phyloP scores from a whole-genome alignment of 1,139 yeast genomes.

The Geotrichum reessii region DNA sequence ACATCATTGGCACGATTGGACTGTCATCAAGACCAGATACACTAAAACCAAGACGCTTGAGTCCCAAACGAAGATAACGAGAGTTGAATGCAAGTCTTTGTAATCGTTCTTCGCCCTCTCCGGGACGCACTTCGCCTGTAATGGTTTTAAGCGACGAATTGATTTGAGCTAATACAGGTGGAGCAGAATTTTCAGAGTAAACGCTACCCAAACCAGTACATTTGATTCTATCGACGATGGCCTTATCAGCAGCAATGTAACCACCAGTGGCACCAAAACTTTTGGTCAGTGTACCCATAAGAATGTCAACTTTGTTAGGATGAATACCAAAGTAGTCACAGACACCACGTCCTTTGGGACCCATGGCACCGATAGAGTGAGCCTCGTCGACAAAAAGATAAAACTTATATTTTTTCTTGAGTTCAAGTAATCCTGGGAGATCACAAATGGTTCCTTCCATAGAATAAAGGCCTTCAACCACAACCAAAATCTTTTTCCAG shows the following conservation, averaged over 20 bases:
- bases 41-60: constrained; percentile 86
- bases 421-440: constrained; percentile 66
- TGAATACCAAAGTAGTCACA: constrained; percentile 86
- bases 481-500: constrained; percentile 89
- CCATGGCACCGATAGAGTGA: constrained; percentile 96
- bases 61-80: constrained; percentile 82
- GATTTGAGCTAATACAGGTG: constrained; percentile 88
- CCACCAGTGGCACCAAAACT: constrained; percentile 99
- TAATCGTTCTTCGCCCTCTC: constrained; percentile 87
- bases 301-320: constrained; percentile 69
- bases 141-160: constrained; percentile 73
- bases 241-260: constrained; percentile 70
- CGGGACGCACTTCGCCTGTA: constrained; percentile 76
- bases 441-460: constrained; percentile 97
- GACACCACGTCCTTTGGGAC: constrained; percentile 88
- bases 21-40: constrained; percentile 95
- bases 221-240: constrained; percentile 67
- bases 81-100: constrained; percentile 94
- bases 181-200: constrained; percentile 81
- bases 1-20: constrained; percentile 85
- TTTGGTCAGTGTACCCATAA: constrained; percentile 97
- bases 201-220: constrained; percentile 65
- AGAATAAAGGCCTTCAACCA: constrained; percentile 92
- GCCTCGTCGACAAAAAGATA: constrained; percentile 94
- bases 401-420: constrained; percentile 81